Evolutionary conservation across 352 stramenopile genomes (phyloP).

Genomic region (Globisporangium cystogenes): DNA sequence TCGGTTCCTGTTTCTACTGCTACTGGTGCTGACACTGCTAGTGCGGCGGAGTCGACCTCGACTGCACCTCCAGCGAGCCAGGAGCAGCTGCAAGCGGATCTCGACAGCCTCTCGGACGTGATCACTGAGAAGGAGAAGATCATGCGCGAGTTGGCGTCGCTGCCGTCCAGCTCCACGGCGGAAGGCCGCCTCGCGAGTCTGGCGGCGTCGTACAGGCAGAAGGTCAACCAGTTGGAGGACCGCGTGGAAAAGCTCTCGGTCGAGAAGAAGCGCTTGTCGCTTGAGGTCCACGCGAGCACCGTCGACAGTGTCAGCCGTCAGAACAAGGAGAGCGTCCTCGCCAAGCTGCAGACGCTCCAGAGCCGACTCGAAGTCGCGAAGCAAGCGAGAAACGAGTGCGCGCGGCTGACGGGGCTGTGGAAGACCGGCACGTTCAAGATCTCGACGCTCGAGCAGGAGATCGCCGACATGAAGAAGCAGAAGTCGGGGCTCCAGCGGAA

Average conservation of each 20-base stretch:
- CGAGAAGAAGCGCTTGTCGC: constrained; percentile 25
- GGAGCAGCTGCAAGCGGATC: constrained; percentile 11
- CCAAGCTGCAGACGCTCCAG: constrained; percentile 21
- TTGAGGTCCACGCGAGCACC: constrained; percentile 8
- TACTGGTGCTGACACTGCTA: background rate
- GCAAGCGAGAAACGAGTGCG: constrained; percentile 32
- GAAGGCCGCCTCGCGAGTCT: constrained; percentile 28
- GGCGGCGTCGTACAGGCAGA: constrained; percentile 29
- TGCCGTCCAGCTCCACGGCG: constrained; percentile 2
- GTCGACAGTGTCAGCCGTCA: background rate
- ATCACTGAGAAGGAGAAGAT: constrained; percentile 55
- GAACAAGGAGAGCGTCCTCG: constrained; percentile 10
- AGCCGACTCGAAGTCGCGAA: constrained; percentile 27
- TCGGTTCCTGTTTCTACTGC: background rate
- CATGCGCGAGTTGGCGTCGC: constrained; percentile 14
- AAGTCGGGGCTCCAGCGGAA: constrained; percentile 32
- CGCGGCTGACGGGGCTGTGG: constrained; percentile 22
- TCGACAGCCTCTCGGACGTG: constrained; percentile 31
- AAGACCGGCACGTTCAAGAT: constrained; percentile 42
- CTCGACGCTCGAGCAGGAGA: constrained; percentile 36
- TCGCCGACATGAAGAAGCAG: constrained; percentile 43
- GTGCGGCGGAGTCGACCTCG: background rate
- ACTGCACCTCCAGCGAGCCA: background rate
- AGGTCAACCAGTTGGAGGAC: constrained; percentile 30
- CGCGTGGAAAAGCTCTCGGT: constrained; percentile 18